Conservation (phyloP, 345 rosid species). For the Eucalyptus albens region DNA sequence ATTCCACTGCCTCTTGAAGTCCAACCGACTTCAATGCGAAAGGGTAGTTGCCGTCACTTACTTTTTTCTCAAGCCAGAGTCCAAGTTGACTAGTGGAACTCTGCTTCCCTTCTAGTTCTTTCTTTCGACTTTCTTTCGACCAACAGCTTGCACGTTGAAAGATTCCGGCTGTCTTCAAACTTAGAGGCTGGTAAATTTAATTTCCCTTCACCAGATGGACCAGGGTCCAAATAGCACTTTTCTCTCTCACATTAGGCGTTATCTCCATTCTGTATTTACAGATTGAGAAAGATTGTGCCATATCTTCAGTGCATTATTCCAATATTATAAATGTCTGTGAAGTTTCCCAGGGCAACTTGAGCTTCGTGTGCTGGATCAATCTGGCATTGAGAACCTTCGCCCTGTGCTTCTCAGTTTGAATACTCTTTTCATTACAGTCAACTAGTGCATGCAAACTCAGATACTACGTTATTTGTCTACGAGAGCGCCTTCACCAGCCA, state of each 20-base stretch:
- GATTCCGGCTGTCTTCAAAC: background rate
- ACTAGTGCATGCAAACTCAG: background rate
- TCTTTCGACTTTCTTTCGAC: background rate
- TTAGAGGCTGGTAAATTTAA: background rate
- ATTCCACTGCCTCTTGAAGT: background rate
- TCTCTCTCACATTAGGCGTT: background rate
- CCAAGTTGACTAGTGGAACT: background rate
- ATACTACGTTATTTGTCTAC: background rate
- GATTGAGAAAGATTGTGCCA: background rate
- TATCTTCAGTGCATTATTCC: background rate
- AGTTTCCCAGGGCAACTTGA: background rate
- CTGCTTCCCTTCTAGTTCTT: background rate
- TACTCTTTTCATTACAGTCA: background rate
- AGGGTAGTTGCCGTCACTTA: background rate
- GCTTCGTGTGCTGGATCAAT: background rate
- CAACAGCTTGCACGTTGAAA: background rate
- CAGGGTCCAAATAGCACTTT: background rate
- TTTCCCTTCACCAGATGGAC: too few relatives aligned
- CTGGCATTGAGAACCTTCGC: background rate
- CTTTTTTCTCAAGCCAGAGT: background rate
- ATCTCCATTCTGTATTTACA: background rate
- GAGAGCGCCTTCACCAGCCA: background rate
- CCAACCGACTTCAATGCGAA: background rate
- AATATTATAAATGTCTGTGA: too few relatives aligned
- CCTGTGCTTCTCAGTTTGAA: background rate